Evolutionary conservation across 805 yeast genomes (phyloP), one percentile per base, ranked within the genome.

Genomic region (Pichia cephalocereana): DNA sequence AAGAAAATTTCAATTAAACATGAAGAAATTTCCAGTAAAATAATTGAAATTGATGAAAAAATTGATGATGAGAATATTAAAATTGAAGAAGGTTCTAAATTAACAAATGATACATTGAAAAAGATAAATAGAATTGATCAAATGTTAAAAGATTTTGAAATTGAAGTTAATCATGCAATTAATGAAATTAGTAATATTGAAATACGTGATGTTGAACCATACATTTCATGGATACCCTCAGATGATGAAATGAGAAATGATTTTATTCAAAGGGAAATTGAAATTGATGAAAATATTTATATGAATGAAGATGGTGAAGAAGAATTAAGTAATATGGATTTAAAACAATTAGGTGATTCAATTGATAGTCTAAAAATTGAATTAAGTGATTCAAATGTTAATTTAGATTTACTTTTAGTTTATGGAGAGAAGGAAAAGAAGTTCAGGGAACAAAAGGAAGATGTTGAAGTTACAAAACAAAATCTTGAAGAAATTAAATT

Each of bases 331-430:
- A 61, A 62, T 0, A 52, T 81, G 19, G 73, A 85, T 57, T 54
- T 74, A 27, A 78, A 74, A 6, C 59, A 58, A 6, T 61, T 86
- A 28, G 74, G 75, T 44, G 60, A 60, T 0, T 81, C 79, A 43
- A 75, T 86, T 40, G 76, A 68, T 6, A 70, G 66, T 34, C 61
- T 87, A 17, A 82, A 84, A 54, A 70, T 68, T 3, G 75, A 74
- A 52, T 68, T 86, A 57, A 75, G 74, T 6, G 71, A 71, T 15
- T 76, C 80, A 8, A 74, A 72, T 48, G 82, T 82, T 5, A 91
- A 91, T 60, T 71, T 83, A 49, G 90, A 84, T 48, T 77, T 86
- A 3, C 69, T 91, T 43, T 78, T 77, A 49, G 95, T 89, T 53
- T 93, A 89, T 62, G 84, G 85, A 0, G 63, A 68, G 38, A 77